Percentiles rank a stretch among this genome's conserved stretches.
phyloP scores from a whole-genome alignment of 2,329 filamentous ascomycete species.

The Fusarium abutilonis region DNA sequence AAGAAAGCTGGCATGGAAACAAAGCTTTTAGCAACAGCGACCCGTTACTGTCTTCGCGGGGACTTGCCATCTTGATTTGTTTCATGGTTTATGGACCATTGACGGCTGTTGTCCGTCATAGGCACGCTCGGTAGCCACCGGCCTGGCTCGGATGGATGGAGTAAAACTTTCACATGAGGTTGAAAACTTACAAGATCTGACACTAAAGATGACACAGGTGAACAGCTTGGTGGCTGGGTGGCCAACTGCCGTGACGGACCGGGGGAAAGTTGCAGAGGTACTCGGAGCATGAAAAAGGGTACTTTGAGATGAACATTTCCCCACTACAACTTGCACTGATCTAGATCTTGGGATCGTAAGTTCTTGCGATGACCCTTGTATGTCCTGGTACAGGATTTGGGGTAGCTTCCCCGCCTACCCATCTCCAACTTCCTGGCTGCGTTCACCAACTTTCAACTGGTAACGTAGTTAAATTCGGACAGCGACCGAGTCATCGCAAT shows the following conservation, averaged over 20 bases:
- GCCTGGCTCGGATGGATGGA: conserved; percentile 52
- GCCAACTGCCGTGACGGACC: conserved; percentile 17
- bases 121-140: conserved; percentile 48
- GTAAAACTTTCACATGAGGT: conserved; percentile 16
- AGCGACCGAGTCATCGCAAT: conserved; percentile 22
- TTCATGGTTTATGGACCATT: not conserved
- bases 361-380: not conserved
- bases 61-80: not conserved
- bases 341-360: not conserved
- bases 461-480: conserved; percentile 17
- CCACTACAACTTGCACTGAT: not conserved
- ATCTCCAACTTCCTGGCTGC: not conserved
- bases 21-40: not conserved
- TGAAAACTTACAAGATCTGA: conserved; percentile 18
- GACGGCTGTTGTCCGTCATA: conserved; percentile 42
- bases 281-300: not conserved
- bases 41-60: not conserved
- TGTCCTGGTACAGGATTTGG: not conserved
- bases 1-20: not conserved
- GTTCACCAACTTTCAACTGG: not conserved
- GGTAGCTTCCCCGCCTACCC: not conserved
- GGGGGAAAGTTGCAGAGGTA: conserved; percentile 4
- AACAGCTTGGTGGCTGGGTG: conserved; percentile 16
- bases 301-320: not conserved
- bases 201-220: conserved; percentile 23